phyloP scores from a whole-genome alignment of 1,284 basidiomycete genomes.

The Microbotryum violaceum region DNA sequence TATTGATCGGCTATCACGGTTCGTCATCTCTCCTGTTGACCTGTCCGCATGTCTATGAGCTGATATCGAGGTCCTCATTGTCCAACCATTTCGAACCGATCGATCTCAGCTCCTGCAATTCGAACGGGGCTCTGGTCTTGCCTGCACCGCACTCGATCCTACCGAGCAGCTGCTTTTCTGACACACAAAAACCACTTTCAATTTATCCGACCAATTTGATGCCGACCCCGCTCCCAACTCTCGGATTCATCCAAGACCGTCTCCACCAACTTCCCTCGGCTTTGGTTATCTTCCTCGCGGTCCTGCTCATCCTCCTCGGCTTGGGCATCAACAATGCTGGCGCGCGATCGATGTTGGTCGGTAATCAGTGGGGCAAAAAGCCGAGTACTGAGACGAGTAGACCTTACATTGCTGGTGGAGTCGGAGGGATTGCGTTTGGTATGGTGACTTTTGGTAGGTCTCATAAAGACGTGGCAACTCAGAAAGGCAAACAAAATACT shows the following conservation, averaged over 20 bases:
- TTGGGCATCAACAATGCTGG: conserved; percentile 4
- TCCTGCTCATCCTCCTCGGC: conserved; percentile 10
- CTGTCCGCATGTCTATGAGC: too few species aligned
- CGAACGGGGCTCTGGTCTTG: conserved; percentile 3
- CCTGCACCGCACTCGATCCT: neutral
- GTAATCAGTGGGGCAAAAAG: neutral
- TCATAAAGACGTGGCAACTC: too few species aligned
- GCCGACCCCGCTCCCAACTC: neutral
- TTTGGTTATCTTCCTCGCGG: conserved; percentile 45
- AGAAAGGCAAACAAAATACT: too few species aligned
- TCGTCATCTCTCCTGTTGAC: too few species aligned
- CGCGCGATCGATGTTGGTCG: neutral
- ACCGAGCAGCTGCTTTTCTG: neutral
- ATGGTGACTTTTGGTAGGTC: neutral
- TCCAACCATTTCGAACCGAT: too few species aligned
- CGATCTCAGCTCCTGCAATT: too few species aligned
- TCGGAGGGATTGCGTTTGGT: conserved; percentile 11
- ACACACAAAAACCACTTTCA: neutral
- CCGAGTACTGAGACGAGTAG: neutral
- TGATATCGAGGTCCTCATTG: too few species aligned
- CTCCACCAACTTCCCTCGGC: conserved; percentile 75
- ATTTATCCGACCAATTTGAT: neutral
- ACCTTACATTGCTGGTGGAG: conserved; percentile 15
- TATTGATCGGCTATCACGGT: too few species aligned
- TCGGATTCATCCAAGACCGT: conserved; percentile 56